Percentiles rank a stretch among this genome's conserved stretches.
Evolutionary conservation across 1,284 basidiomycete species (phyloP).

Genomic region (Pholiota adiposa): DNA sequence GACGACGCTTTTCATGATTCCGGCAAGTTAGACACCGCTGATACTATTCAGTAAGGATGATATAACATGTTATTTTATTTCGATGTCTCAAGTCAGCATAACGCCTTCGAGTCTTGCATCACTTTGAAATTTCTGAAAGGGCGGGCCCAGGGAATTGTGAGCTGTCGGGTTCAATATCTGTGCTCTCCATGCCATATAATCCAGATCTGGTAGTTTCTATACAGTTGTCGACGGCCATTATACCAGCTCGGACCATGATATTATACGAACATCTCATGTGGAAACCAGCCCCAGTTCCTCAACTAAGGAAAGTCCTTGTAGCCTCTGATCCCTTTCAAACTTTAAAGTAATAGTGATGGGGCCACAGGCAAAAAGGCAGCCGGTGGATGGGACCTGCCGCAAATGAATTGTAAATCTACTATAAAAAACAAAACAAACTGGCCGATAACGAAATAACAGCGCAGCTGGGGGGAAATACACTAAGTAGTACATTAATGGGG

Average conservation of each 20-base stretch:
- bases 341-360: neutral
- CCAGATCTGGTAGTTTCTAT: too few species aligned
- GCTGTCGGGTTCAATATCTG: too few species aligned
- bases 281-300: neutral
- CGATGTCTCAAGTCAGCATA: too few species aligned
- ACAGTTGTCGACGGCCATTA: too few species aligned
- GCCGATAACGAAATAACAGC: neutral
- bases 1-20: slow-evolving; percentile 7
- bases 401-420: neutral
- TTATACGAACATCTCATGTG: neutral
- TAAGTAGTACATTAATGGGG: slow-evolving; percentile 5
- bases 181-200: too few species aligned
- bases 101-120: too few species aligned
- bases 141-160: too few species aligned
- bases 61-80: too few species aligned
- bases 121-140: too few species aligned
- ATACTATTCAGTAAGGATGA: neutral
- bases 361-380: neutral
- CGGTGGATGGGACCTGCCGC: neutral
- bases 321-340: slow-evolving; percentile 8
- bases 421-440: neutral
- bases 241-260: neutral
- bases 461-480: neutral
- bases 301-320: neutral
- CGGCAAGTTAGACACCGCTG: neutral